Base-by-base conservation (phyloP, 768 basidiomycete species). In the Tricholoma bakamatsutake region DNA sequence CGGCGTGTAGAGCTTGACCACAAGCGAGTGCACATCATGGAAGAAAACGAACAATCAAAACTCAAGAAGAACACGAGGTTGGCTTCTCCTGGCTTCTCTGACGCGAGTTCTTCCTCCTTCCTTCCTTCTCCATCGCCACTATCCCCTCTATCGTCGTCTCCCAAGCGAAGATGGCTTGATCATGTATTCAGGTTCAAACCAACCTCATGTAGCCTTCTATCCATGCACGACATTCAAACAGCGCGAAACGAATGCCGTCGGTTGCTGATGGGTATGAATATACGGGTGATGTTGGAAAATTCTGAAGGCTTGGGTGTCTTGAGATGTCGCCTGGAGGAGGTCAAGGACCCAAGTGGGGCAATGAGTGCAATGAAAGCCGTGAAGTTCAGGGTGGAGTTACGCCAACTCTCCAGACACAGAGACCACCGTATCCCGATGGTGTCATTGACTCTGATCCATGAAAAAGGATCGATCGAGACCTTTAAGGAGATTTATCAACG, bases 151-250 rank as follows among this genome's bases (percentile, higher is more conserved):
- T 70, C 68, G 53, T 64, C 70, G 18, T 72, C 73, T 27, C 80
- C 82, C 15, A 85, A 80, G 71, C 81, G 82, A 58, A 81, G 79
- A 50, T 98, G 95, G 96, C 82, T 99, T 58, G 84, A 84, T 43
- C 89, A 85, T 63, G 80, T 97, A 40, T 95, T 98, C 80, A 88
- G 83, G 66, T 86, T 92, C 74, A 91, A 87, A 64, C 84, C 90
- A 0, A 73, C 82, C 30, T 76, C 71, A 30, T 82, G 81, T 55
- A 69, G 62, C 35, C 73, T 94, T 10, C 68, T 81, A 42, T 91
- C 87, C 4, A 69, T 76, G 12, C 76, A 79, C 54, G 82, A 85
- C 56, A 69, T 77, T 10, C 76, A 82, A 58, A 83, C 79, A 39
- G 89, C 93, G 5, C 76, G 88, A 49, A 82, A 83, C 61, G 85